phyloP scores from a whole-genome alignment of 1,284 basidiomycete species.

The Rhodotorula sp. region DNA sequence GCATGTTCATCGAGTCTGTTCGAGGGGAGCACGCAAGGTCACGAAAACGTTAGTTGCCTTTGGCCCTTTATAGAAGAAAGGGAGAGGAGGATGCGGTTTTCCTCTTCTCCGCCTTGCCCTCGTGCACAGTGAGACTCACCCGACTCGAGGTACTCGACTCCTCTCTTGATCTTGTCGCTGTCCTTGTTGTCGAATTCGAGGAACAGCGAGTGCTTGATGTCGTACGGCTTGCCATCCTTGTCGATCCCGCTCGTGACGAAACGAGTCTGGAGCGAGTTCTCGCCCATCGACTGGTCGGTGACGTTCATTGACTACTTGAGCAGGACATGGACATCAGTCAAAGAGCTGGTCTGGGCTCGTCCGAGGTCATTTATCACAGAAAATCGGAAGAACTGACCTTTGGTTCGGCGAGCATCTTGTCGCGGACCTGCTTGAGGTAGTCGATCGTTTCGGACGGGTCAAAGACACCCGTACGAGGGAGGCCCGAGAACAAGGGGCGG shows the following conservation, averaged over 20 bases:
- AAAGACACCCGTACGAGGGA: neutral
- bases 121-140: neutral
- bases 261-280: constrained; percentile 8
- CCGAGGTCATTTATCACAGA: neutral
- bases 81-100: neutral
- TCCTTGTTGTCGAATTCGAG: constrained; percentile 6
- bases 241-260: neutral
- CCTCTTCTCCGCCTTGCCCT: too few species aligned
- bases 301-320: neutral
- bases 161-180: constrained; percentile 9
- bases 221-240: constrained; percentile 1
- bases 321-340: neutral
- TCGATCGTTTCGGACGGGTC: constrained; percentile 5
- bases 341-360: neutral
- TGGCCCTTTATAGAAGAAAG: too few species aligned
- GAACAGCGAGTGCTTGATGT: constrained; percentile 9
- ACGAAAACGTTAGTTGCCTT: too few species aligned
- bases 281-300: neutral
- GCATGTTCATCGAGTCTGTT: constrained; percentile 6
- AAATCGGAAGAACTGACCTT: neutral
- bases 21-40: too few species aligned
- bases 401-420: constrained; percentile 8
- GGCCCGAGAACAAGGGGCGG: constrained; percentile 9
- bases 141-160: constrained; percentile 12
- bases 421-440: constrained; percentile 8